Percentiles rank a stretch among this genome's conserved stretches.
Evolutionary conservation across 2,329 filamentous ascomycete species (phyloP).

Genomic region (Fusarium nisikadoi): DNA sequence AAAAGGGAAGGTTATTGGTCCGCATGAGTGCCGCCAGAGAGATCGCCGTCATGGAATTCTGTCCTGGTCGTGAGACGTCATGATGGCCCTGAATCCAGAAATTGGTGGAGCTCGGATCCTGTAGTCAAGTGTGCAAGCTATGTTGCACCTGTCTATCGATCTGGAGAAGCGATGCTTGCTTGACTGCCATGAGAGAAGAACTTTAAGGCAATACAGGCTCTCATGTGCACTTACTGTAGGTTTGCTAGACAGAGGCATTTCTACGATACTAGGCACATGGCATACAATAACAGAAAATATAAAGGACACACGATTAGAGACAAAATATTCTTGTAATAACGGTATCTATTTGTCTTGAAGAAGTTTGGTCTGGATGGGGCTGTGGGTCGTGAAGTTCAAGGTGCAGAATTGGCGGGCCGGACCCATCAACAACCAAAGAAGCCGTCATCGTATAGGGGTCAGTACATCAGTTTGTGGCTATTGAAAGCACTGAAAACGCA

Average conservation of each 20-base stretch:
- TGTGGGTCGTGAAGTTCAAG: background rate
- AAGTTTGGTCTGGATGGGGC: background rate
- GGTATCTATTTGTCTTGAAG: background rate
- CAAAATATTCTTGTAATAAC: too few relatives aligned
- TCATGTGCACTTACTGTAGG: too few relatives aligned
- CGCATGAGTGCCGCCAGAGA: background rate
- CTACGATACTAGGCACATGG: accelerated
- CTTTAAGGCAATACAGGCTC: too few relatives aligned
- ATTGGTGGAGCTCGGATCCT: background rate
- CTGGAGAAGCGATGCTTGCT: background rate
- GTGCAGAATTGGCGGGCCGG: background rate
- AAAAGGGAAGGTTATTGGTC: background rate
- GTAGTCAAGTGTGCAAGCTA: background rate
- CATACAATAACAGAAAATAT: background rate
- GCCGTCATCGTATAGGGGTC: constrained; percentile 31
- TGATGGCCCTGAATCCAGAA: background rate
- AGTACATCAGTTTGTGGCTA: constrained; percentile 29
- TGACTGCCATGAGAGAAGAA: background rate
- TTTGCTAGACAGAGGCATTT: background rate
- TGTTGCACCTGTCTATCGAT: background rate
- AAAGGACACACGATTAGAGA: too few relatives aligned
- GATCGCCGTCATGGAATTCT: background rate
- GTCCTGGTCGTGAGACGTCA: background rate
- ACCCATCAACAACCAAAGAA: background rate
- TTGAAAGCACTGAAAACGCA: constrained; percentile 27